These are phyloP conservation scores for Paraleonurus japonicus DNA, from an alignment of 257 asterid genomes.

Conservation along the genomic window DNA sequence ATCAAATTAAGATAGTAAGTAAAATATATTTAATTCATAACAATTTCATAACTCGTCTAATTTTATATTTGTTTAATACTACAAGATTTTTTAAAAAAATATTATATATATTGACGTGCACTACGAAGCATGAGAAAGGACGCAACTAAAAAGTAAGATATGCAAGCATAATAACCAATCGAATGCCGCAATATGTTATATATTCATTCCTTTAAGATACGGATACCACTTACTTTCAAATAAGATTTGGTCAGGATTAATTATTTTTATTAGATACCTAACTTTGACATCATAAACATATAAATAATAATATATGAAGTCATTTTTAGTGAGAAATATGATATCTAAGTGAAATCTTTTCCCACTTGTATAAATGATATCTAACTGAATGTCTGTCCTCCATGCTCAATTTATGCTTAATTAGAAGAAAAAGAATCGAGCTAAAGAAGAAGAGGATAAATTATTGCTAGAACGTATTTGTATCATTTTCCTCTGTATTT, in stretches of 20 bases:
- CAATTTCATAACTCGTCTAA: background rate
- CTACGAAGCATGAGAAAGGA: background rate
- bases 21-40: too few relatives aligned
- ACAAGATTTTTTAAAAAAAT: background rate
- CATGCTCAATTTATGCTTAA: background rate
- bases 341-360: background rate
- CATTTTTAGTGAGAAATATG: background rate
- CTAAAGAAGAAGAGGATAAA: too few relatives aligned
- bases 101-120: background rate
- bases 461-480: too few relatives aligned
- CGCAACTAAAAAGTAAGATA: background rate
- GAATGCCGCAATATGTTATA: background rate
- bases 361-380: background rate
- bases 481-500: too few relatives aligned
- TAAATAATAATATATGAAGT: background rate
- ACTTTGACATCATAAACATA: background rate
- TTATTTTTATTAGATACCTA: conserved; percentile 13
- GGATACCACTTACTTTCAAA: background rate
- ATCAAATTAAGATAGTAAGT: too few relatives aligned
- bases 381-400: background rate
- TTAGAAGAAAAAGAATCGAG: too few relatives aligned
- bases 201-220: background rate
- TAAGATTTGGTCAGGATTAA: background rate
- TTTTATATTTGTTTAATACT: background rate
- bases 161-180: conserved; percentile 14